Conservation (phyloP, 2,329 filamentous ascomycete genomes). For the Diaporthe capsici region DNA sequence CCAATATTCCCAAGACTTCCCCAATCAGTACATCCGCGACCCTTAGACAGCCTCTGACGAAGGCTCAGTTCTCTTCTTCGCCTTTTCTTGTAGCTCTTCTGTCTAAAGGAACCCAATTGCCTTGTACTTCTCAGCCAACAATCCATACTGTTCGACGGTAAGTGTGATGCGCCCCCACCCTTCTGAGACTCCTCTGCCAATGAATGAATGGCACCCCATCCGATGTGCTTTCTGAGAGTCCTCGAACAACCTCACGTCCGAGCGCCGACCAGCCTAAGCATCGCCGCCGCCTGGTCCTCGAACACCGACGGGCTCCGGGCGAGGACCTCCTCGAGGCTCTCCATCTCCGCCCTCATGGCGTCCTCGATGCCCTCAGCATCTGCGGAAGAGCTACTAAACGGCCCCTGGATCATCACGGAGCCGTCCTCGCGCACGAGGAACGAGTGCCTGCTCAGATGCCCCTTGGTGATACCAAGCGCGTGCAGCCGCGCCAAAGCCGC, state of each 20-base stretch:
- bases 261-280: background rate
- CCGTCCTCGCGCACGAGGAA: conserved; percentile 11
- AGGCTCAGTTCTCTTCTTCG: background rate
- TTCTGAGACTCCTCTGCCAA: background rate
- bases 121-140: background rate
- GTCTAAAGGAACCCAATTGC: background rate
- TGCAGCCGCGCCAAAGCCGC: conserved; percentile 11
- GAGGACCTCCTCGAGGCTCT: background rate
- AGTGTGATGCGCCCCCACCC: background rate
- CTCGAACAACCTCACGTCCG: background rate
- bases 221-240: background rate
- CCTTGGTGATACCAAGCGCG: conserved; percentile 14
- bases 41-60: background rate
- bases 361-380: background rate
- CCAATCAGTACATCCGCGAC: background rate
- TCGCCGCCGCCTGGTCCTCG: background rate
- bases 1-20: background rate
- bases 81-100: background rate
- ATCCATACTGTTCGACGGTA: background rate
- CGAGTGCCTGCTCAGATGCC: conserved; percentile 6
- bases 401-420: conserved; percentile 22
- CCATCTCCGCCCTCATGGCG: background rate
- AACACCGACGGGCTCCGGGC: background rate
- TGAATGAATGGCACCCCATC: background rate
- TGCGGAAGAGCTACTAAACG: background rate